Base-by-base conservation (phyloP, 2,329 filamentous ascomycete species). In the Pseudogymnoascus sp. region DNA sequence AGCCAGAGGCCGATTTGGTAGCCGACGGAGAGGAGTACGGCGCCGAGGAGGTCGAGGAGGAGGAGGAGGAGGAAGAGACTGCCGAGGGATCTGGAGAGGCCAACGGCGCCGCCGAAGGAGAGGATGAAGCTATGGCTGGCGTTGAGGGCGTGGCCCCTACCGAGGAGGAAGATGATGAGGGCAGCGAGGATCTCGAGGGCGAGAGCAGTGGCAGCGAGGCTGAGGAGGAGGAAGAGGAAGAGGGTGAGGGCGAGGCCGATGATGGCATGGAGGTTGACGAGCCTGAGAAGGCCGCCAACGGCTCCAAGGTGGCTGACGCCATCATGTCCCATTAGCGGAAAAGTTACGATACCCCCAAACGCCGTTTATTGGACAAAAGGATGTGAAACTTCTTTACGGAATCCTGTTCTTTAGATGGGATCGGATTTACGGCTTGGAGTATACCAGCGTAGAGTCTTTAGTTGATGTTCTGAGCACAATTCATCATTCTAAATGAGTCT, bases 11-110 rank as follows among this genome's bases (percentile, higher is more conserved):
- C 61, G 95, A 99, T 72, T 82, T 88, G 48, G 82, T 84, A 60
- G 89, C 89, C 44, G 93, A 97, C 69, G 94, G 96, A 69, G 88
- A 90, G 27, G 85, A 89, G 68, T 99, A 99, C 72, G 94, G 93
- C 65, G 91, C 90, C 21, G 94, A 97, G 62, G 93, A 96, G 75
- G 86, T 85, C 13, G 91, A 91, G 58, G 87, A 87, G 36, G 86
- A 87, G 66, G 85, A 87, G 60, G 87, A 86, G 61, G 85, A 83
- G n/a, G 83, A 81, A 38, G 81, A 79, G 35, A 76, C 74, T 61
- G 83, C 80, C 7, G 81, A 84, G 62, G 83, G 79, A 60, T 77
- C 79, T 31, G 77, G 76, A 4, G 77, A 77, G 29, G 72, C 67
- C 39, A 78, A 72, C 60, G 70, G 72, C 10, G 74, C 73, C 61